Evolutionary conservation across 2,329 filamentous ascomycete genomes (phyloP), one percentile per base, ranked within the genome.

Genomic region (Coniochaeta pulveracea): DNA sequence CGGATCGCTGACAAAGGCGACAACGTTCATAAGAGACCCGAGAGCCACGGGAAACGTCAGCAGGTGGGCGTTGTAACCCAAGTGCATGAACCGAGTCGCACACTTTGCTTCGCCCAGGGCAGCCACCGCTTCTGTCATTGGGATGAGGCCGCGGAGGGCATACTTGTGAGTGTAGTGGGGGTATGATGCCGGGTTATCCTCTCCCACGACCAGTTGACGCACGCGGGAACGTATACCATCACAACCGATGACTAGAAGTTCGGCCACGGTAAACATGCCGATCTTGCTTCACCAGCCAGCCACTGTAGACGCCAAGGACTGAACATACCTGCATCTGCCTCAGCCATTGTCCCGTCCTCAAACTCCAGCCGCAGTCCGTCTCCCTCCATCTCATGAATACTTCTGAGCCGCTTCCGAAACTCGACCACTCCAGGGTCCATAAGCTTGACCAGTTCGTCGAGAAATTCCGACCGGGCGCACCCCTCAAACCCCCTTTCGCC

Each of bases 21-120:
- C 58, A 2, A 66, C 58, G 43, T 76, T 77, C 54, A 77, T 62
- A 0, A 60, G 61, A 21, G 57, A 52, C 8, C 68, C 69, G 9
- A 64, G 58, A n/a, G 64, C 60, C 26, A 77, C 69, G 0, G 75
- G 71, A 40, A 76, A 79, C 0, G 70, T 75, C n/a, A 80, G 52
- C 1, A 77, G 47, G 44, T 80, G 75, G 0, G 65, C 66, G 33
- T 63, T 53, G 3, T 64, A 64, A 0, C 72, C 74, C 36, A 58
- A 44, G 39, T 54, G 46, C 22, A 48, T 29, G 10, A 37, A 36
- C 10, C 44, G 15, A 15, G 52, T 54, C 25, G 42, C 39, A 2
- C 53, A 51, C 17, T 44, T 41, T 28, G 53, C 49, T 6, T 43
- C 43, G 22, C 72, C 73, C 10, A 79, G 42, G 3, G 63, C 57